phyloP scores from a whole-genome alignment of 2,329 filamentous ascomycete genomes.

The Hymenoscyphus salicellus region DNA sequence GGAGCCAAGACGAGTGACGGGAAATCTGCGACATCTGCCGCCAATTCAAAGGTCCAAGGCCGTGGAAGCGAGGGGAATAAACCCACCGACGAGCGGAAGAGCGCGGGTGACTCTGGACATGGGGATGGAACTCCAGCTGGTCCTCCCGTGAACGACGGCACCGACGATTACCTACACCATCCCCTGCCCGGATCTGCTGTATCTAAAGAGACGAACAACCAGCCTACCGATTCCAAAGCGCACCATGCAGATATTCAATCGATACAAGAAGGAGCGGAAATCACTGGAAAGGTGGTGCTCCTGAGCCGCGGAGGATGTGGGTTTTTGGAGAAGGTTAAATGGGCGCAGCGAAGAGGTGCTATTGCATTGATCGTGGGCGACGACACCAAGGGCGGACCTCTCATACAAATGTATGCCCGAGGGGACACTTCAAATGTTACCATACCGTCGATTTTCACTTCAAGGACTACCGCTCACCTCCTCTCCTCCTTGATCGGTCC shows the following conservation, averaged over 20 bases:
- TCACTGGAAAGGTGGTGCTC: constrained; percentile 86
- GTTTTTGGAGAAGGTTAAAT: constrained; percentile 95
- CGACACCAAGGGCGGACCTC: constrained; percentile 79
- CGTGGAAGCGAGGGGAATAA: constrained; percentile 35
- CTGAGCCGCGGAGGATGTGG: constrained; percentile 91
- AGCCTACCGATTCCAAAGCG: constrained; percentile 25
- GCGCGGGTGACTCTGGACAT: constrained; percentile 22
- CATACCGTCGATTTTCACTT: constrained; percentile 92
- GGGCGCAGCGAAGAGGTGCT: constrained; percentile 88
- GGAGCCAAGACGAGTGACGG: constrained; percentile 22
- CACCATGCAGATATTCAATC: constrained; percentile 85
- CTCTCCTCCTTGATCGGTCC: constrained; percentile 81
- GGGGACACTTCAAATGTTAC: constrained; percentile 93
- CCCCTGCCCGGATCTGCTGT: constrained; percentile 39
- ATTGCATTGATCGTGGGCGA: constrained; percentile 92
- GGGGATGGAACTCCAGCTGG: constrained; percentile 24
- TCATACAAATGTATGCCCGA: constrained; percentile 98
- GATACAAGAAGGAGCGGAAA: constrained; percentile 87
- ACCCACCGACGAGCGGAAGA: constrained; percentile 25
- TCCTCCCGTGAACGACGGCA: constrained; percentile 63
- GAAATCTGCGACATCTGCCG: constrained; percentile 32
- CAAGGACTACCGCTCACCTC: constrained; percentile 88
- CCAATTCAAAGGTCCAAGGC: constrained; percentile 43
- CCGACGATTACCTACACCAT: constrained; percentile 78
- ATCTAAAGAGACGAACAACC: constrained; percentile 31